A percentile compares a stretch with the other conserved stretches of the same genome.
These are phyloP conservation scores for Pleoardoris graminearum DNA, from an alignment of 2,329 filamentous ascomycete genomes.

Conservation along the genomic window DNA sequence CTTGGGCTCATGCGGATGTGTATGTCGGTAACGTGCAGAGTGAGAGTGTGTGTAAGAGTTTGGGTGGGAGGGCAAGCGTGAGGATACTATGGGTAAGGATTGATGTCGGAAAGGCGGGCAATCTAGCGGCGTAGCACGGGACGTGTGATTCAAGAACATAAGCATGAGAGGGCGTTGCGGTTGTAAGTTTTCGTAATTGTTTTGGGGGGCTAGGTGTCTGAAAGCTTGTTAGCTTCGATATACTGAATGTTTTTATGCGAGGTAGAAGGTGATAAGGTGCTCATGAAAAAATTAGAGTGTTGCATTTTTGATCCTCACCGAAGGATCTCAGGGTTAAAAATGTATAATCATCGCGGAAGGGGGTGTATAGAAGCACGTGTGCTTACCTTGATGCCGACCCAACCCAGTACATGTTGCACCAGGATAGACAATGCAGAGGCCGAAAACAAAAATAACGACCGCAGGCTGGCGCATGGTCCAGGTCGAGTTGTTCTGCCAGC, in stretches of 20 bases:
- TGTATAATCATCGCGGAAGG: constrained; percentile 59
- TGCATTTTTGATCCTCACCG: constrained; percentile 64
- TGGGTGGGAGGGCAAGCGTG: constrained; percentile 63
- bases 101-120: constrained; percentile 40
- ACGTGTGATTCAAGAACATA: not conserved
- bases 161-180: not conserved
- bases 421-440: too few species aligned
- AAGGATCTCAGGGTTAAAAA: constrained; percentile 67
- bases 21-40: constrained; percentile 63
- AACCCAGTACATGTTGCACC: too few species aligned
- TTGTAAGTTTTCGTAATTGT: too few species aligned
- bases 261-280: constrained; percentile 19
- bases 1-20: constrained; percentile 66
- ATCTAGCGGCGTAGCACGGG: constrained; percentile 14
- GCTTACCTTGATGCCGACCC: constrained; percentile 51
- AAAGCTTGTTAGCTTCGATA: constrained; percentile 24
- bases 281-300: constrained; percentile 78
- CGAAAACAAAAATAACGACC: too few species aligned
- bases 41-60: constrained; percentile 62
- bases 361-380: constrained; percentile 8
- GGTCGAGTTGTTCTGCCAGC: constrained; percentile 13
- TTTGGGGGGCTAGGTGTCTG: constrained; percentile 16
- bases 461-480: too few species aligned
- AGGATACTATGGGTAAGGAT: constrained; percentile 60
- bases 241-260: not conserved